These are phyloP conservation scores for Arctostaphylos glauca DNA, from an alignment of 148 eudicot genomes.

Conservation along the genomic window DNA sequence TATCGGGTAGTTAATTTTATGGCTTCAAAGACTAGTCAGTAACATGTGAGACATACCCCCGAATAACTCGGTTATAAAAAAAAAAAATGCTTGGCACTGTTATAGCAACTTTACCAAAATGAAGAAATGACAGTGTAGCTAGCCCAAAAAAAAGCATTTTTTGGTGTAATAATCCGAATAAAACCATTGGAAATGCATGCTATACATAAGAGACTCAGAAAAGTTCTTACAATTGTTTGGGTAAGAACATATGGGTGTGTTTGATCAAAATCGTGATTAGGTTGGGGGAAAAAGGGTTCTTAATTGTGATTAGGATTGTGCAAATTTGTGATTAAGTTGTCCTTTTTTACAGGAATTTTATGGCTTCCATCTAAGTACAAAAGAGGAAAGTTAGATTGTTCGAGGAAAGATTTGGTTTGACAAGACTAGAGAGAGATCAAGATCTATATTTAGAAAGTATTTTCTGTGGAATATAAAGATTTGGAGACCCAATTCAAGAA, in stretches of 20 bases:
- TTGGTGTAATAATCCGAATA: neutral
- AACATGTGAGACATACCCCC: too few species aligned
- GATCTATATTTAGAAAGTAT: slow-evolving; percentile 37
- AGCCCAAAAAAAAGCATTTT: neutral
- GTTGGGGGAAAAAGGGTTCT: neutral
- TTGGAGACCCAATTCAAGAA: slow-evolving; percentile 31
- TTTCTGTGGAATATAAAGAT: slow-evolving; percentile 18
- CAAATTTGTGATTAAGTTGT: slow-evolving; percentile 11
- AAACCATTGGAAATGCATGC: too few species aligned
- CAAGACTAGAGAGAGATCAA: slow-evolving; percentile 48
- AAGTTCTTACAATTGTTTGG: too few species aligned
- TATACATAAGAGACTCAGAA: too few species aligned
- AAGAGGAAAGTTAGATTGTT: slow-evolving; percentile 32
- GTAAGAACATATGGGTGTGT: neutral
- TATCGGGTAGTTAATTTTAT: too few species aligned
- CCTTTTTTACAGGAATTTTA: slow-evolving; percentile 19
- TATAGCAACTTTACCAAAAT: neutral
- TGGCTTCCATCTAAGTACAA: slow-evolving; percentile 17
- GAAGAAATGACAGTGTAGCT: neutral
- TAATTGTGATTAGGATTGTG: neutral
- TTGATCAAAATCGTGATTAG: neutral
- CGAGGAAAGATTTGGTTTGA: slow-evolving; percentile 28
- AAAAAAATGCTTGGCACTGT: neutral
- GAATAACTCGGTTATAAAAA: too few species aligned
- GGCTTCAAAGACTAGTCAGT: too few species aligned